Base-by-base conservation (phyloP, 257 asterid genomes). In the Fraxinus quadrangulata region DNA sequence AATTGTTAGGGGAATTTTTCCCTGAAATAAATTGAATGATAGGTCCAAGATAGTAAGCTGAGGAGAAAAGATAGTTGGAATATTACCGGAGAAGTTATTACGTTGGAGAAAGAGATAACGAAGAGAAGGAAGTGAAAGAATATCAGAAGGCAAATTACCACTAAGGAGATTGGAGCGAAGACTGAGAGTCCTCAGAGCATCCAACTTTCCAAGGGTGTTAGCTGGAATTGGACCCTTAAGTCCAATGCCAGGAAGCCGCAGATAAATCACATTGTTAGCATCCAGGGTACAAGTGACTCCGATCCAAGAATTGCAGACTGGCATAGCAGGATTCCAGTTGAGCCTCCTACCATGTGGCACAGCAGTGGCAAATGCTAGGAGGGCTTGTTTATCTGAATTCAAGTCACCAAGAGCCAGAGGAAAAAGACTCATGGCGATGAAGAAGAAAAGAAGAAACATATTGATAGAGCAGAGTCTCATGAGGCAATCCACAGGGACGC, bases 221-320 rank as follows among this genome's bases (percentile, higher is more conserved):
- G 23, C 21, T 0, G 97, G 96, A 33, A 92, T 87, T 14, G 85
- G 82, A 51, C 97, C 96, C 7, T 80, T 79, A 37, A 92, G 97
- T 34, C 97, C 97, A 19, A 88, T 77, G 4, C 93, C 96, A 0
- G 96, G 97, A 59, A 92, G 93, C 13, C 94, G 93, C 17, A 90
- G 75, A 24, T 84, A 77, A 28, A 86, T 75, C 73, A 92, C 96
- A 28, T 56, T 81, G 74, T 42, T 67, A 7, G 90, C 92, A 77
- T 90, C 90, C 0, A 68, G 6, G 2, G 85, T 85, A 67, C 97
- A 92, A 30, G 74, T 83, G 79, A 92, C 73, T 66, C 97, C 97
- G 5, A 75, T 79, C 97, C 97, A 90, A 1, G 89, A 85, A 1
- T 87, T 67, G 86, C 97, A 92, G 78, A 90, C 33, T 1, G 90